phyloP scores from a whole-genome alignment of 176 grass and related monocot species.

The Rhynchospora tenuis region DNA sequence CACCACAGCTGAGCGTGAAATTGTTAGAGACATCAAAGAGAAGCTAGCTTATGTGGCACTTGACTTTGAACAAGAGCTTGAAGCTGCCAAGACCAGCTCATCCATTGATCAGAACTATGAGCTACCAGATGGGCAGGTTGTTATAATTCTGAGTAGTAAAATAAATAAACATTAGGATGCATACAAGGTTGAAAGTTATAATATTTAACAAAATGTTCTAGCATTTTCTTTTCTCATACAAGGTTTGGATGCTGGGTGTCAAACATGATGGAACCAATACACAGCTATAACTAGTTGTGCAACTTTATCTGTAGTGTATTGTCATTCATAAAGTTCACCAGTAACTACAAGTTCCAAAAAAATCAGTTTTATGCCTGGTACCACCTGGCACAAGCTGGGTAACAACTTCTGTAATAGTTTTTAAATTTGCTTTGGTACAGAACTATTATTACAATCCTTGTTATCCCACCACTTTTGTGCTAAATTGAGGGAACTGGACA shows the following conservation, averaged over 20 bases:
- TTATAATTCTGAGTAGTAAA: not conserved
- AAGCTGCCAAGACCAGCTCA: slow-evolving; percentile 66
- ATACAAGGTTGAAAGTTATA: not conserved
- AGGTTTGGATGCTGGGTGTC: not conserved
- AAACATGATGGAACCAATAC: not conserved
- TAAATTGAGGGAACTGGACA: not conserved
- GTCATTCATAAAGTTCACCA: not conserved
- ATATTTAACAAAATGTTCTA: not conserved
- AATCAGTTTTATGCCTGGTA: not conserved
- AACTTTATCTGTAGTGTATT: too few relatives aligned
- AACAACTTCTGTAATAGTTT: not conserved
- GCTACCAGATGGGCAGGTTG: slow-evolving; percentile 63
- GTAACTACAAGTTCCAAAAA: not conserved
- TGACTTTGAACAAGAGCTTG: slow-evolving; percentile 78
- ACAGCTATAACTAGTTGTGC: not conserved
- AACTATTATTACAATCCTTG: not conserved
- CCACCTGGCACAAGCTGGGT: not conserved
- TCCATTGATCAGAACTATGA: slow-evolving; percentile 77
- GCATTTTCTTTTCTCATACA: not conserved
- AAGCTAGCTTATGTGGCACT: slow-evolving; percentile 76
- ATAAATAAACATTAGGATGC: not conserved
- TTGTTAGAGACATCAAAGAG: slow-evolving; percentile 92
- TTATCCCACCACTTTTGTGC: not conserved
- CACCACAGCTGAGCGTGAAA: slow-evolving; percentile 85
- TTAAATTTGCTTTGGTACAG: not conserved